Evolutionary conservation across 2,329 filamentous ascomycete genomes (phyloP).

Genomic region (Xylariaceae sp.): DNA sequence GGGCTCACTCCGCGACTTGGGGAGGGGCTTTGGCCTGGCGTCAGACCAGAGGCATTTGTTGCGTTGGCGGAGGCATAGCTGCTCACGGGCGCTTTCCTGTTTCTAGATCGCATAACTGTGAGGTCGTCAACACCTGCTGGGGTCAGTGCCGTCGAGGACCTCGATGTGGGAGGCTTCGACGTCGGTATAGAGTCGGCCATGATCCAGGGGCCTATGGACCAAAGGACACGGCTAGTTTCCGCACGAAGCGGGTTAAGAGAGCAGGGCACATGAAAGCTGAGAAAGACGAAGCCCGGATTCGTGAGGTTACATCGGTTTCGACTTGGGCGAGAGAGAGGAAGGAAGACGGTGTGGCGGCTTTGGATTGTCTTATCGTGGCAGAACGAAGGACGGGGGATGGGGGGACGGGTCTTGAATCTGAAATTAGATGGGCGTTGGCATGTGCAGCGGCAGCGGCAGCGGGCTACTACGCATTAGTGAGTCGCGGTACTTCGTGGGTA

Average conservation of each 20-base stretch:
- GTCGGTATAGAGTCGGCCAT: constrained; percentile 38
- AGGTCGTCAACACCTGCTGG: constrained; percentile 50
- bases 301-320: constrained; percentile 34
- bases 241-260: constrained; percentile 34
- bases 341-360: constrained; percentile 7
- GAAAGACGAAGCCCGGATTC: constrained; percentile 18
- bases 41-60: constrained; percentile 40
- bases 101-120: constrained; percentile 55
- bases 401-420: constrained; percentile 8
- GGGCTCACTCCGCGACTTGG: constrained; percentile 56
- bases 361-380: constrained; percentile 15
- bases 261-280: constrained; percentile 35
- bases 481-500: not conserved
- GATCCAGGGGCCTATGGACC: constrained; percentile 29
- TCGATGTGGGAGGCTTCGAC: constrained; percentile 39
- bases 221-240: constrained; percentile 32
- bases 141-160: constrained; percentile 54
- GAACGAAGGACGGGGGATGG: constrained; percentile 6
- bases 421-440: constrained; percentile 10
- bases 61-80: constrained; percentile 34
- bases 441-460: constrained; percentile 16
- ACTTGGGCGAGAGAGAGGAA: constrained; percentile 3
- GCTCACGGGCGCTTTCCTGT: constrained; percentile 50
- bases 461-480: constrained; percentile 12
- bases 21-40: constrained; percentile 46